Evolutionary conservation across 805 yeast species (phyloP), one percentile per base, ranked within the genome.

Genomic region (Kodamaea jinghongensis): DNA sequence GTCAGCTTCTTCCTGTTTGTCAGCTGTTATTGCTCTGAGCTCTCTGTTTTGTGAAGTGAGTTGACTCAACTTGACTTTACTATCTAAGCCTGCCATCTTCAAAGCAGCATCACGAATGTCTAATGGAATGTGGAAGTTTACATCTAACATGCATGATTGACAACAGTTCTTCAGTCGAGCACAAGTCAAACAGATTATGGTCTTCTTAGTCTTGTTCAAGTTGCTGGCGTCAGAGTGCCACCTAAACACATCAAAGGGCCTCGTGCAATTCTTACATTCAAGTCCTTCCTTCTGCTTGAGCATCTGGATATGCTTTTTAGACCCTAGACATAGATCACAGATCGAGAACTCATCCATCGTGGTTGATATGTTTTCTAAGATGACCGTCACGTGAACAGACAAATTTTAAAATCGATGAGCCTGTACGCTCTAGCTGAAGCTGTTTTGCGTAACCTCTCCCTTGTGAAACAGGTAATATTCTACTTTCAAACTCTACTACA

Each of bases 81-180:
- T 12, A 34, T 49, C 70, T 11, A 71, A 65, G 11, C 81, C 82
- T 2, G 90, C 83, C 73, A 87, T 71, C 49, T 80, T 79, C 51
- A 89, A 59, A 3, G 96, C 86, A 1, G 87, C 80, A 52, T 90
- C 96, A 47, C 96, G 69, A 5, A 88, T 63, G 8, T 81, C 78
- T 12, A 88, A 57, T 0, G 96, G 87, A n/a, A 93, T 77, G 3
- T 89, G 86, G 64, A 80, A 86, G 20, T 82, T 77, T 30, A 90
- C 64, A 63, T 91, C 98, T 25, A 84, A 59, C 78, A 88, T 75
- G 59, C 99, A 91, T 16, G 80, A 66, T 58, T 93, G 98, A 56
- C 99, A 91, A 51, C 95, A 83, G 61, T 86, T 83, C 43, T 83
- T 74, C 31, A 82, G 78, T 30, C 81, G 67, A 0, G 97, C 80